Conservation (phyloP, 1,284 basidiomycete genomes). For the Naganishia sp. region DNA sequence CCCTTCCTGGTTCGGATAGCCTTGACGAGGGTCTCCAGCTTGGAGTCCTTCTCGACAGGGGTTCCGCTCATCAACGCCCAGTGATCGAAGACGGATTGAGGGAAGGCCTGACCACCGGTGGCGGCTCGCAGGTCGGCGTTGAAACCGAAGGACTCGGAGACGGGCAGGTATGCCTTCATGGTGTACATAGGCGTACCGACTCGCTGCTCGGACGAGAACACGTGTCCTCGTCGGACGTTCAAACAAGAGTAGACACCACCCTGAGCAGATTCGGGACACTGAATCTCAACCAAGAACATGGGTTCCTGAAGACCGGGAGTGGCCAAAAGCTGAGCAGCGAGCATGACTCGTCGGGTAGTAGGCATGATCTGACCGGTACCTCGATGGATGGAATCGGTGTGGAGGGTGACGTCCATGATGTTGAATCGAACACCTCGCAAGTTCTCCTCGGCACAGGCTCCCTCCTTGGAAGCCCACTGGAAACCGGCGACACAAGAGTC, state of each 20-base stretch:
- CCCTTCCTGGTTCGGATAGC: conserved; percentile 65
- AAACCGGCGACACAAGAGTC: conserved; percentile 99
- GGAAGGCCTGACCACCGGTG: conserved; percentile 97
- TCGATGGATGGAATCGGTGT: conserved; percentile 99
- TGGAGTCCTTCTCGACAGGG: conserved; percentile 63
- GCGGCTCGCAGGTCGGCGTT: conserved; percentile 91
- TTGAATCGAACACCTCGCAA: conserved; percentile 99
- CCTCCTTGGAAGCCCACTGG: conserved; percentile 99
- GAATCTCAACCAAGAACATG: conserved; percentile 97
- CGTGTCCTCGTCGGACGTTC: conserved; percentile 98
- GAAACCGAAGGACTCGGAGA: conserved; percentile 98
- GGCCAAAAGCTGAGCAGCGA: conserved; percentile 92
- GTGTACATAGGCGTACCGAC: conserved; percentile 99
- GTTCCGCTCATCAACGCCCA: conserved; percentile 78
- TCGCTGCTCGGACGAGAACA: conserved; percentile 96
- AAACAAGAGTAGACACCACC: conserved; percentile 95
- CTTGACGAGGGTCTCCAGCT: conserved; percentile 82
- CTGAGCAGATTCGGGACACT: conserved; percentile 95
- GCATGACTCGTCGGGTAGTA: conserved; percentile 91
- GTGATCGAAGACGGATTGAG: conserved; percentile 91
- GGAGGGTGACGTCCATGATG: conserved; percentile 93
- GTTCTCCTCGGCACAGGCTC: conserved; percentile 94
- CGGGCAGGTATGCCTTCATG: conserved; percentile 97
- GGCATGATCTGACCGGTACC: conserved; percentile 99
- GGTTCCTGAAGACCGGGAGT: conserved; percentile 93